Evolutionary conservation across 179 eudicot genomes (phyloP), one percentile per base, ranked within the genome.

Genomic region (Drosera spatulata): DNA sequence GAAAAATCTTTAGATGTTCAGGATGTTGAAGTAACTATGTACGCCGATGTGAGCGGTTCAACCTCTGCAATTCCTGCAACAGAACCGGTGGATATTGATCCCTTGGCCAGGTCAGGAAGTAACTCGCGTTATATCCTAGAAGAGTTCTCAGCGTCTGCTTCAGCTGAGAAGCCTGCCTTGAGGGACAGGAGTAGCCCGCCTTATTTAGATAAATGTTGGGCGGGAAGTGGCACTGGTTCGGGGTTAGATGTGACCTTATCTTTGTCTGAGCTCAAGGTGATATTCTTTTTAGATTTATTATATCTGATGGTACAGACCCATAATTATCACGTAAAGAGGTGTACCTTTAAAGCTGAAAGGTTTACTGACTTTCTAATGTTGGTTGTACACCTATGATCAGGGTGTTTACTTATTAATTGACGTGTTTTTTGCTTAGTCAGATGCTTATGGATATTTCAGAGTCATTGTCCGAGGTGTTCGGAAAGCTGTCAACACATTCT

Each of bases 201-300:
- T 57, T 49, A 66, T 52, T 59, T 53, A 65, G 70, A 63, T 65
- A 78, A 71, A 58, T 73, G 75, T 61, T 94, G 97, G 97, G 72
- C 65, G 77, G 99, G 99, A 51, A 69, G 56, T 68, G 97, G 97
- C 61, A 76, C 86, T 76, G 68, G 83, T 69, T 68, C 86, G n/a
- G 95, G 95, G 59, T 73, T 87, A 55, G 85, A 94, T 61, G 40
- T 94, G 71, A 82, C 83, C 59, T 62, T 94, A 51, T 86, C 99
- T 40, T 74, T 90, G 53, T 63, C 75, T 57, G 96, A 94, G 69
- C 70, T 94, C 62, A 79, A 90, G 88, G 99, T 90, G 70, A 64
- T 8, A 62, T 22, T 51, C 10, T 59, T n/a, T 10, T 54, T 50
- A 22, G 33, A 22, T 22, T 4, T 2, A 22, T 15, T 15, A 11